Percentiles rank a stretch among this genome's conserved stretches.
Conservation (phyloP, 768 basidiomycete species). For the Pleurotus eryngii region DNA sequence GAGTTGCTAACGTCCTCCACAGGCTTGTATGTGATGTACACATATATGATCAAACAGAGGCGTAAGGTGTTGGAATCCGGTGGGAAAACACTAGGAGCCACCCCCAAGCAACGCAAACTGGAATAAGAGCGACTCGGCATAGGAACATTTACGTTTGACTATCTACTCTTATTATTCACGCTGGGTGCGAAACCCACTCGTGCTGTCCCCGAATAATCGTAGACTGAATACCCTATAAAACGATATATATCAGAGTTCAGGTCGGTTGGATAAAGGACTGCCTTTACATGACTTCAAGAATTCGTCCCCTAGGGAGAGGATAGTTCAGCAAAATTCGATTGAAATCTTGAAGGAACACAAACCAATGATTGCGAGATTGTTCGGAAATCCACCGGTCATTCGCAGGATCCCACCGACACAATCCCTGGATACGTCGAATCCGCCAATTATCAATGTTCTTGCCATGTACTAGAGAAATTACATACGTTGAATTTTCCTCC, state of each 20-base stretch:
- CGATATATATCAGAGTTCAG: not conserved
- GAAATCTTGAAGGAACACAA: slow-evolving; percentile 5
- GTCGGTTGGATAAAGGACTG: not conserved
- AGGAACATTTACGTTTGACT: not conserved
- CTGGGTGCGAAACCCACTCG: slow-evolving; percentile 60
- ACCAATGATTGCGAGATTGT: slow-evolving; percentile 59
- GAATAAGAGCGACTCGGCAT: not conserved
- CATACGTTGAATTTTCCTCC: slow-evolving; percentile 22
- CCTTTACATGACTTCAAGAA: slow-evolving; percentile 66
- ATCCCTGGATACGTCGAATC: slow-evolving; percentile 26
- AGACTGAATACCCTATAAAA: slow-evolving; percentile 53
- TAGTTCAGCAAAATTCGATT: not conserved
- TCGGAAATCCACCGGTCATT: slow-evolving; percentile 41
- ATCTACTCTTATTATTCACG: slow-evolving; percentile 36
- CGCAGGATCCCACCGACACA: slow-evolving; percentile 58
- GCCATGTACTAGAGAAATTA: not conserved
- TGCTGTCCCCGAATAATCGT: slow-evolving; percentile 51
- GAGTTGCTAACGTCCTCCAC: not conserved
- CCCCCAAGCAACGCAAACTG: slow-evolving; percentile 5
- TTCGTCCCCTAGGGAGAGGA: slow-evolving; percentile 40
- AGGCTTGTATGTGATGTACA: slow-evolving; percentile 53
- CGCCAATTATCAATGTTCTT: not conserved
- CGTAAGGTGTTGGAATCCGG: slow-evolving; percentile 38
- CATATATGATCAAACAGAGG: slow-evolving; percentile 52
- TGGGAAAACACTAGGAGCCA: slow-evolving; percentile 14